Percentiles rank a stretch among this genome's conserved stretches.
phyloP scores from a whole-genome alignment of 306 rosid genomes.

The Notholithocarpus densiflorus region DNA sequence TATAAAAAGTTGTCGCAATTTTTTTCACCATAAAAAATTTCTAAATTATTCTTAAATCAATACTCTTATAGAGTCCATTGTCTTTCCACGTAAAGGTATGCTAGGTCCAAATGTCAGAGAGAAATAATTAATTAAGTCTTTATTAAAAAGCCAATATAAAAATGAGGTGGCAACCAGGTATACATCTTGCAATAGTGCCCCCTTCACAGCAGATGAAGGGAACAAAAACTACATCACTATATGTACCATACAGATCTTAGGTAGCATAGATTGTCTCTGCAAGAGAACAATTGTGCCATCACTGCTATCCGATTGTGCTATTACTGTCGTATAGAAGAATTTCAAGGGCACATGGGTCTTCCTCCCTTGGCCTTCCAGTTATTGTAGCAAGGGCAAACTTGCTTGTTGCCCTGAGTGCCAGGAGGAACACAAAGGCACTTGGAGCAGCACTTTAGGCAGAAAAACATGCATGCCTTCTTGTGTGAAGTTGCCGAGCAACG shows the following conservation, averaged over 20 bases:
- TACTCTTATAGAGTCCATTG: too few species aligned
- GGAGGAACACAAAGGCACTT: constrained; percentile 81
- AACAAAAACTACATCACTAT: neutral
- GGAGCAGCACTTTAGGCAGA: constrained; percentile 82
- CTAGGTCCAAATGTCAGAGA: too few species aligned
- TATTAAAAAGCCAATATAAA: neutral
- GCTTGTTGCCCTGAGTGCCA: constrained; percentile 72
- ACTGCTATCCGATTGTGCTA: neutral
- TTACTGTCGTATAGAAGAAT: neutral
- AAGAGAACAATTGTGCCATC: neutral
- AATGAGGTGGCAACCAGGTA: neutral
- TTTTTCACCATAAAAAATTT: too few species aligned
- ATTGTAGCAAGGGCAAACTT: constrained; percentile 85
- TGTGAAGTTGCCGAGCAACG: constrained; percentile 88
- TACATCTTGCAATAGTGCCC: neutral
- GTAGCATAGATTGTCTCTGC: too few species aligned
- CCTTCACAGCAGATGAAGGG: neutral
- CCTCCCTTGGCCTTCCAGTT: constrained; percentile 91
- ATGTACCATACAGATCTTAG: too few species aligned
- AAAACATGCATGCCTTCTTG: constrained; percentile 93
- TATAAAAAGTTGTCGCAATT: too few species aligned
- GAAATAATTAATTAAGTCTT: too few species aligned
- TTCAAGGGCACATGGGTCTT: constrained; percentile 83
- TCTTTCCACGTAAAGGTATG: too few species aligned
- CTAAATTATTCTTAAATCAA: too few species aligned